Percentiles rank a stretch among this genome's conserved stretches.
These are phyloP conservation scores for Coniella lustricola DNA, from an alignment of 2,329 filamentous ascomycete species.

Conservation along the genomic window DNA sequence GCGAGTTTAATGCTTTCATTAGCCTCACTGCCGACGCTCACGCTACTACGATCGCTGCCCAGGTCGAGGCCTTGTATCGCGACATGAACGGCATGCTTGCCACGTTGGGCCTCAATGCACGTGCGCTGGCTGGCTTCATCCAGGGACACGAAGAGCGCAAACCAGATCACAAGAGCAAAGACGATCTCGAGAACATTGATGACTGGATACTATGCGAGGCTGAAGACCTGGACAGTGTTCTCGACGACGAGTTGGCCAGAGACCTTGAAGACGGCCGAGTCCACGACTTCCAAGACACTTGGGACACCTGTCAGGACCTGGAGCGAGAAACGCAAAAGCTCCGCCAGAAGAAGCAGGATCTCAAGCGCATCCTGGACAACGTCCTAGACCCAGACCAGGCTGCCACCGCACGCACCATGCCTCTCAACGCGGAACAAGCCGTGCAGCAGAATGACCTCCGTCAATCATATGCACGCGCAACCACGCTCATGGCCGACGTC, in stretches of 20 bases:
- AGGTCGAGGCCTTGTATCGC: conserved; percentile 62
- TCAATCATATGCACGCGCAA: conserved; percentile 64
- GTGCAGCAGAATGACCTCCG: conserved; percentile 79
- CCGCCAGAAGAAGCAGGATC: conserved; percentile 67
- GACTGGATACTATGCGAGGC: conserved; percentile 74
- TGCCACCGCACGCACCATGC: conserved; percentile 59
- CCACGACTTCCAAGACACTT: conserved; percentile 59
- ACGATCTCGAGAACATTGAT: conserved; percentile 62
- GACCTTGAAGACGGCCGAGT: conserved; percentile 63
- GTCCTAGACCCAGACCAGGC: conserved; percentile 60
- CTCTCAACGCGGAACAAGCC: conserved; percentile 77
- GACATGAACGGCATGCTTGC: conserved; percentile 94
- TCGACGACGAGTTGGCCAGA: conserved; percentile 56
- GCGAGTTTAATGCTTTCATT: conserved; percentile 60
- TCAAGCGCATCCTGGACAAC: conserved; percentile 67
- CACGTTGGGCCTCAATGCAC: conserved; percentile 75
- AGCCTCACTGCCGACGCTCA: conserved; percentile 45
- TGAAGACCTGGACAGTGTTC: conserved; percentile 55
- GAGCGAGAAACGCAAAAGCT: conserved; percentile 64
- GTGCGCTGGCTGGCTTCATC: conserved; percentile 59
- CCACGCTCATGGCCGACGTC: conserved; percentile 66
- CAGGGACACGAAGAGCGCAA: conserved; percentile 56
- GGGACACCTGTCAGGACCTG: conserved; percentile 61
- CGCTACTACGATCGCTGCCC: conserved; percentile 49
- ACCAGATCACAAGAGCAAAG: conserved; percentile 48